Percentiles rank a stretch among this genome's conserved stretches.
Evolutionary conservation across 2,329 filamentous ascomycete genomes (phyloP).

Genomic region (Diaporthe citriasiana): DNA sequence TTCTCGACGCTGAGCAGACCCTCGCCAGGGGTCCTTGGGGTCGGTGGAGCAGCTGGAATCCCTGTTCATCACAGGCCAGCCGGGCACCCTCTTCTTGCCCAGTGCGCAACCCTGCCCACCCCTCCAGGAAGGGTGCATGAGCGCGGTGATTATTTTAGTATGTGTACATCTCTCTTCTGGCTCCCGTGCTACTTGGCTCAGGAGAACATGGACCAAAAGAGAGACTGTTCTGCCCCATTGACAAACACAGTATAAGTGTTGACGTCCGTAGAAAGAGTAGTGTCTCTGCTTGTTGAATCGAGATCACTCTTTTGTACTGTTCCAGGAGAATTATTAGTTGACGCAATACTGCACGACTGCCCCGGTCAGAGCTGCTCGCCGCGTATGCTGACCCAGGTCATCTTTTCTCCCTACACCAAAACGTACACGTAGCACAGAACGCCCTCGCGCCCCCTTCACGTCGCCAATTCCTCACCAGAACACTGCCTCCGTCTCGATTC

Average conservation of each 20-base stretch:
- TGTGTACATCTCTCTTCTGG: not conserved
- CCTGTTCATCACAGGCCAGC: constrained; percentile 24
- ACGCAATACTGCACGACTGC: not conserved
- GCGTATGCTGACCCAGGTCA: not conserved
- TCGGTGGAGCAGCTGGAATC: constrained; percentile 15
- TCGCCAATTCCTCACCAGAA: not conserved
- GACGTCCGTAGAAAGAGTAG: not conserved
- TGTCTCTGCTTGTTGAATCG: not conserved
- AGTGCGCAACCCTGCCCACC: too few relatives aligned
- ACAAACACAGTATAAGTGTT: not conserved
- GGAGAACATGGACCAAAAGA: not conserved
- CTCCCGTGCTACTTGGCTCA: not conserved
- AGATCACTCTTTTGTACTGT: not conserved
- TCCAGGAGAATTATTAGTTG: not conserved
- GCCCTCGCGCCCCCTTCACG: not conserved
- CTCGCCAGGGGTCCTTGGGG: not conserved
- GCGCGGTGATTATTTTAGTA: not conserved
- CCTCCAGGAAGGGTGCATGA: constrained; percentile 22
- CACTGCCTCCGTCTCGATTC: not conserved
- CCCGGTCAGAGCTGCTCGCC: not conserved
- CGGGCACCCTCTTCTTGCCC: not conserved
- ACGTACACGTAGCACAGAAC: constrained; percentile 13
- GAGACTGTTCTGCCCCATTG: not conserved
- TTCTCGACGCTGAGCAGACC: not conserved
- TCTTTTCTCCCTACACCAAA: not conserved